phyloP scores from a whole-genome alignment of 2,329 filamentous ascomycete species.

The Sporothrix globosa region DNA sequence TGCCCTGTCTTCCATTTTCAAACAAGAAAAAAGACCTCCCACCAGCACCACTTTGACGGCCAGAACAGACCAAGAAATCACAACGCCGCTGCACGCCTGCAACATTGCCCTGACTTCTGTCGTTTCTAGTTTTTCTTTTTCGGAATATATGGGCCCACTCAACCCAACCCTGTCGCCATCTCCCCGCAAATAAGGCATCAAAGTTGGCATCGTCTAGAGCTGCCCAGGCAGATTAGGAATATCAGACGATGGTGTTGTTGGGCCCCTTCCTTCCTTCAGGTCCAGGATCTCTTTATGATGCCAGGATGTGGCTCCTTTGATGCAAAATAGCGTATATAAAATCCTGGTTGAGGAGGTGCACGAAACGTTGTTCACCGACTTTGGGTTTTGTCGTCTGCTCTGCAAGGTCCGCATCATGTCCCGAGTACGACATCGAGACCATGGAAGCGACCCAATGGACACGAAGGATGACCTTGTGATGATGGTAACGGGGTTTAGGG shows the following conservation, averaged over 20 bases:
- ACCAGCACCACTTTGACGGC: neutral
- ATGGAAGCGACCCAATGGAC: neutral
- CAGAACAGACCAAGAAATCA: neutral
- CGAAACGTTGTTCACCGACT: neutral
- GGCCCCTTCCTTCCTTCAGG: neutral
- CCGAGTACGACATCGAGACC: neutral
- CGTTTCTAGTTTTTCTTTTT: neutral
- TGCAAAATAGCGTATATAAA: slow-evolving; percentile 6
- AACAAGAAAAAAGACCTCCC: neutral
- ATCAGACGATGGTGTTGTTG: slow-evolving; percentile 11
- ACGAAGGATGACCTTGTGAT: neutral
- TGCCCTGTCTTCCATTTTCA: neutral
- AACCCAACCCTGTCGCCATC: neutral
- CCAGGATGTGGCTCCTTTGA: slow-evolving; percentile 3
- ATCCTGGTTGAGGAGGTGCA: neutral
- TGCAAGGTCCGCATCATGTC: slow-evolving; percentile 1
- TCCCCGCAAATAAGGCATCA: slow-evolving; percentile 19
- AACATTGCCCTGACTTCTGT: neutral
- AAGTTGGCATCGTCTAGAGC: neutral
- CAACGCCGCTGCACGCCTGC: neutral
- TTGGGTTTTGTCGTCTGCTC: neutral
- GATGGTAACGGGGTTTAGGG: neutral
- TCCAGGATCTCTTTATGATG: no score
- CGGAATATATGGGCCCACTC: neutral
- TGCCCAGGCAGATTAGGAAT: neutral